Evolutionary conservation across 2,329 filamentous ascomycete species (phyloP), one percentile per base, ranked within the genome.

Genomic region (Penicillium corylophilum): DNA sequence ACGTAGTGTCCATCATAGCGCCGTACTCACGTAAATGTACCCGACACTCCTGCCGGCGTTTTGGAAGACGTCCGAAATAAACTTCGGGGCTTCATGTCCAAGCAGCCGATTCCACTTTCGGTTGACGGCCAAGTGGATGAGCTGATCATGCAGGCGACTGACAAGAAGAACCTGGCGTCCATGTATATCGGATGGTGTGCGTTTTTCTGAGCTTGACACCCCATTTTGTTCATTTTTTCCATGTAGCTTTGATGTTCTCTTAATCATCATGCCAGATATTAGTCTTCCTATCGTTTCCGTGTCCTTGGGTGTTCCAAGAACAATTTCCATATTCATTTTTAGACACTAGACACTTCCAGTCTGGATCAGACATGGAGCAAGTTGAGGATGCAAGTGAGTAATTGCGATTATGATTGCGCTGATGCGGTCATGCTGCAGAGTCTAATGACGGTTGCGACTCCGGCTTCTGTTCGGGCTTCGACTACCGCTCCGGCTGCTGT

Each of bases 111-210:
- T 49, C 93, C 94, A 39, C 76, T 99, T 56, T 91, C 91, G 24
- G 91, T 97, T 2, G 94, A 97, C 72, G 94, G 95, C 0, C 94
- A 99, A 76, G 94, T 96, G n/a, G 89, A 96, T 70, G 90, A 95
- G 72, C 73, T 99, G 71, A 94, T 99, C 62, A 84, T 87, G 68
- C 86, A 93, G 75, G 94, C 95, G 29, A 88, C 87, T 20, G 85
- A 91, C 71, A 83, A 87, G 50, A 82, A 76, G 66, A 95, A 94
- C 70, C 72, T 99, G 72, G 84, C 89, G 16, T 84, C 85, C 35
- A 99, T 99, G 95, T 99, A 97, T 73, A 96, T 97, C 73, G 94
- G 94, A 18, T 97, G 93, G 93, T 87, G 84, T 75, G 78, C 84
- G 12, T 88, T 87, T 64, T 83, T 86, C 53, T 87, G 58, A 68